Evolutionary conservation across 2,329 filamentous ascomycete genomes (phyloP), one percentile per base, ranked within the genome.

Genomic region (Chalaropsis thielavioides): DNA sequence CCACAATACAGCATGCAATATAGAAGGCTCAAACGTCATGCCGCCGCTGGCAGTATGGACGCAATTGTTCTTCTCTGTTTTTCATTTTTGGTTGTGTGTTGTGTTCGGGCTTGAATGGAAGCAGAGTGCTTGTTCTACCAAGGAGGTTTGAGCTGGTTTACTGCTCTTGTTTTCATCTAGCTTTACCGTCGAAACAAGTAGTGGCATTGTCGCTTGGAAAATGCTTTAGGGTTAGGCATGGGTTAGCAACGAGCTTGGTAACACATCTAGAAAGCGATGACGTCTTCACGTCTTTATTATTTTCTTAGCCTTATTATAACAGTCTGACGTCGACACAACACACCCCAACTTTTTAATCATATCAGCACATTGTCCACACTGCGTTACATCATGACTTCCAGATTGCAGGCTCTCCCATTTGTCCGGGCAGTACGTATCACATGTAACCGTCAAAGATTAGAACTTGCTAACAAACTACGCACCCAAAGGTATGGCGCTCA

Each of bases 401-500:
- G 58, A 43, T 24, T 63, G 22, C 17, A 51, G 15, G 49, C 64
- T 4, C 43, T 67, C 24, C 65, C 62, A 7, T 67, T 67, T 49
- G 65, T 67, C n/a, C 66, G 64, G 27, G 62, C 62, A 7, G 66
- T 67, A 61, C 19, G 65, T 44, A 19, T 31, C 24, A 17, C 51
- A 17, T n/a, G 4, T 35, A 13, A 17, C 22, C 35, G 11, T 19
- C 6, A 5, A 15, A n/a, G 15, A n/a, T 31, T 10, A 3, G 27
- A 19, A 61, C 8, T 24, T 35, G 10, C 44, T n/a, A 19, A 19
- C 15, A 17, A 24, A 3, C 10, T 6, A 38, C 38, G n/a, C 38
- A 43, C n/a, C 11, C 27, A 10, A 66, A 94, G 90, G 90, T 95
- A 59, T 82, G 90, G 79, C 87, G 88, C 73, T 92, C 89, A 1